Conservation (phyloP, 129 eudicot genomes). For the Centrapalus pauciflorus region DNA sequence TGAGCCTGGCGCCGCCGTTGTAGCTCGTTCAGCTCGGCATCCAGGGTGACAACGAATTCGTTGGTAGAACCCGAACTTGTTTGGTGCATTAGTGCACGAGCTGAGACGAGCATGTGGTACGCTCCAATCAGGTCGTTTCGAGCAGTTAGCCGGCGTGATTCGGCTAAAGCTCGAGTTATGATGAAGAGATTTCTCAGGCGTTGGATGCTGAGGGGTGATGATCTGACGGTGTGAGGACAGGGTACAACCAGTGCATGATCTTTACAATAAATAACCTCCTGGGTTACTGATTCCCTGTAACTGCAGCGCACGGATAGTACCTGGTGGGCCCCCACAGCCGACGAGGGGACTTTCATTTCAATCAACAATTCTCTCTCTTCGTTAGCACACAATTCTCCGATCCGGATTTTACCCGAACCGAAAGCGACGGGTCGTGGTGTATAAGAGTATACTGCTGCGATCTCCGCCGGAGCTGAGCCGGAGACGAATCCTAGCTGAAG, state of each 20-base stretch:
- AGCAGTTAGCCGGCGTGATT: conserved; percentile 45
- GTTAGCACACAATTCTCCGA: conserved; percentile 54
- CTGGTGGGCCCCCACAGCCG: conserved; percentile 53
- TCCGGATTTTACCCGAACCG: conserved; percentile 43
- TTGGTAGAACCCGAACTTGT: conserved; percentile 36
- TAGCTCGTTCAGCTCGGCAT: conserved; percentile 56
- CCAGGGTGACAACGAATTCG: conserved; percentile 48
- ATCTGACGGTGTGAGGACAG: conserved; percentile 62
- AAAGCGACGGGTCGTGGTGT: conserved; percentile 33
- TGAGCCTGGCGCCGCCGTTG: conserved; percentile 37
- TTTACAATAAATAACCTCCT: conserved; percentile 37
- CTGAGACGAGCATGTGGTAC: conserved; percentile 58
- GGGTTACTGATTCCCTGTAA: conserved; percentile 75
- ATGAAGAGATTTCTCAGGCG: conserved; percentile 58
- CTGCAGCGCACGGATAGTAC: conserved; percentile 64
- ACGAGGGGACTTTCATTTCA: conserved; percentile 67
- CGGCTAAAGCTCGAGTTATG: conserved; percentile 80
- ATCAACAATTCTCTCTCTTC: conserved; percentile 75
- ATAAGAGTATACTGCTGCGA: conserved; percentile 50
- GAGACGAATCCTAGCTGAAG: conserved; percentile 40
- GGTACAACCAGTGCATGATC: conserved; percentile 62
- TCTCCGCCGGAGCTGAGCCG: conserved; percentile 60
- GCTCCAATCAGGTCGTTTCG: conserved; percentile 62
- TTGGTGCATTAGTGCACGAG: conserved; percentile 52
- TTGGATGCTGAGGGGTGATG: conserved; percentile 49